A percentile compares a stretch with the other conserved stretches of the same genome.
Conservation (phyloP, 768 basidiomycete species). For the Kockovaella imperatae region DNA sequence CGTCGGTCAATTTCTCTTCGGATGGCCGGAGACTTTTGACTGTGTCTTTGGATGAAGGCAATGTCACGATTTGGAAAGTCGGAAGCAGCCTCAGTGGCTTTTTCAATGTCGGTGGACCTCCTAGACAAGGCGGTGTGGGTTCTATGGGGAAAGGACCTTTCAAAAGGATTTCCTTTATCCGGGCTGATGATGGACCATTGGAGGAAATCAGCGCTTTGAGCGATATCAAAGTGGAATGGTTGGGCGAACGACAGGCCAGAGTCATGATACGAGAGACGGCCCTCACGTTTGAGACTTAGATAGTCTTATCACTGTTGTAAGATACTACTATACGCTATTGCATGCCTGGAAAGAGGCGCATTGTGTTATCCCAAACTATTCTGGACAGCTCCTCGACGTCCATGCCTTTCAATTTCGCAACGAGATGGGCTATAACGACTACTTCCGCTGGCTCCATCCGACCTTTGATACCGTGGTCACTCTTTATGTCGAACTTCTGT, state of each 20-base stretch:
- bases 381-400: constrained; percentile 55
- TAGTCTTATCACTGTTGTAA: too few species aligned
- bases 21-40: constrained; percentile 87
- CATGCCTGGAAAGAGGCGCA: constrained; percentile 55
- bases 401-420: constrained; percentile 49
- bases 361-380: constrained; percentile 58
- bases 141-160: constrained; percentile 79
- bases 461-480: constrained; percentile 62
- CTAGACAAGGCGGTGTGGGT: constrained; percentile 70
- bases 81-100: constrained; percentile 81
- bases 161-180: constrained; percentile 76
- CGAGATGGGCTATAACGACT: constrained; percentile 59
- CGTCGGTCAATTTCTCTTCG: constrained; percentile 83
- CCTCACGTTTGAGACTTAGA: constrained; percentile 85
- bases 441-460: constrained; percentile 60
- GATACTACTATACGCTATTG: constrained; percentile 39
- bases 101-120: constrained; percentile 80
- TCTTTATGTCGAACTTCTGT: constrained; percentile 56
- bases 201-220: constrained; percentile 60
- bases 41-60: constrained; percentile 72
- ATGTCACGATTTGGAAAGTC: constrained; percentile 90
- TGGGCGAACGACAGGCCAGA: constrained; percentile 69
- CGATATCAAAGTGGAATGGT: constrained; percentile 75
- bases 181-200: constrained; percentile 66
- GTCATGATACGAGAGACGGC: constrained; percentile 72